These are phyloP conservation scores for Leccinum ambiguum DNA, from an alignment of 1,284 basidiomycete genomes.

Conservation along the genomic window DNA sequence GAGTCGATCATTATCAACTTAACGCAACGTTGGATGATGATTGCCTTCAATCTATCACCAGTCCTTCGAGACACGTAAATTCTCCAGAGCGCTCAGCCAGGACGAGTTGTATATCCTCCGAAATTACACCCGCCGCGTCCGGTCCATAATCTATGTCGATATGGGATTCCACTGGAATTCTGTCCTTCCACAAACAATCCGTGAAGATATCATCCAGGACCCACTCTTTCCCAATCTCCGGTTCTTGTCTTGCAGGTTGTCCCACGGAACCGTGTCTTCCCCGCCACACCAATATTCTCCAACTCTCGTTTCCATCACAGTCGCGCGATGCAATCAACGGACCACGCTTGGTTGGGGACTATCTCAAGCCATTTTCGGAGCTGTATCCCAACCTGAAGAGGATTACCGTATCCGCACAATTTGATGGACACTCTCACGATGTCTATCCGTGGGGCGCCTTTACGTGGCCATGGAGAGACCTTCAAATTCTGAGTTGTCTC, in stretches of 20 bases:
- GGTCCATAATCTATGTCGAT: background rate
- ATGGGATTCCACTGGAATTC: too few relatives aligned
- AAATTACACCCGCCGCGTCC: background rate
- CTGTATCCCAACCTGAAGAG: too few relatives aligned
- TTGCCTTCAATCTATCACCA: background rate
- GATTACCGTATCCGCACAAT: too few relatives aligned
- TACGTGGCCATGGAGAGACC: too few relatives aligned
- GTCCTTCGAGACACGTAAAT: background rate
- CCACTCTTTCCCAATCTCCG: too few relatives aligned
- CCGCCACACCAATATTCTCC: background rate
- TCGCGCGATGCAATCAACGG: background rate
- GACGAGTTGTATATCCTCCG: background rate
- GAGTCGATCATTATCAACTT: background rate
- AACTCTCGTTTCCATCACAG: background rate
- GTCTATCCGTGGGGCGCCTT: too few relatives aligned
- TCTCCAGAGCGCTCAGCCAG: background rate
- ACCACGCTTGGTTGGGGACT: background rate
- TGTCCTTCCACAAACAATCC: too few relatives aligned
- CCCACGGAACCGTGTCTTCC: background rate
- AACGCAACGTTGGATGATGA: background rate
- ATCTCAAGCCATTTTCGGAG: too few relatives aligned
- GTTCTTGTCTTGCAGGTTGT: background rate
- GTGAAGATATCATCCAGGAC: background rate
- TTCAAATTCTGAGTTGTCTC: too few relatives aligned
- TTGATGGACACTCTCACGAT: too few relatives aligned